phyloP scores from a whole-genome alignment of 805 yeast species.

The Metschnikowia noctiluminum region DNA sequence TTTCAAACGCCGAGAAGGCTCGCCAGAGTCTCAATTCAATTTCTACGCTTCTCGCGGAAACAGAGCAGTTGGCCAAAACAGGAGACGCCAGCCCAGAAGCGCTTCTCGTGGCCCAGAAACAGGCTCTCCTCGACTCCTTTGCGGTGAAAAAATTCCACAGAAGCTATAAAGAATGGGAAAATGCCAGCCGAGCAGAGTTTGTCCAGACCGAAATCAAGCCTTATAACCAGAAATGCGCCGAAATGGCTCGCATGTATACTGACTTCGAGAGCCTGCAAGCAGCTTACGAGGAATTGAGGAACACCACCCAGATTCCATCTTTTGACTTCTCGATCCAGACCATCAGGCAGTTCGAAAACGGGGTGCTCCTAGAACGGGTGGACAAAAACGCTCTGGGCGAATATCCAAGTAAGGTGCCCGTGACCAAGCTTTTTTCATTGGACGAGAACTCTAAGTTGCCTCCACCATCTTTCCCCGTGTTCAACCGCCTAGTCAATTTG shows the following conservation, averaged over 20 bases:
- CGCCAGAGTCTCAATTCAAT: conserved; percentile 9
- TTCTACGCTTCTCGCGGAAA: conserved; percentile 3
- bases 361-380: conserved; percentile 17
- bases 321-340: conserved; percentile 29
- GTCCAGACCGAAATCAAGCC: conserved; percentile 22
- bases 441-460: conserved; percentile 24
- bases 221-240: conserved; percentile 31
- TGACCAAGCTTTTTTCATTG: conserved; percentile 26
- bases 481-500: conserved; percentile 29
- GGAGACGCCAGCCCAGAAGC: not conserved
- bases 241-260: conserved; percentile 27
- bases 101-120: conserved; percentile 1
- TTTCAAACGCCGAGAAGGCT: conserved; percentile 3
- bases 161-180: conserved; percentile 30
- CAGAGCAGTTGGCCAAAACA: not conserved
- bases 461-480: conserved; percentile 26
- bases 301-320: conserved; percentile 25
- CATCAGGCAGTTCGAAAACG: conserved; percentile 23
- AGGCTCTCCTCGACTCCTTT: conserved; percentile 31
- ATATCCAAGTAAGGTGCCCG: conserved; percentile 2
- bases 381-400: conserved; percentile 11
- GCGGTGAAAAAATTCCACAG: conserved; percentile 29
- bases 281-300: conserved; percentile 24
- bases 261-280: conserved; percentile 21
- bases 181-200: conserved; percentile 17